Evolutionary conservation across 805 yeast genomes (phyloP).

Genomic region (Candida vartiovaarae): DNA sequence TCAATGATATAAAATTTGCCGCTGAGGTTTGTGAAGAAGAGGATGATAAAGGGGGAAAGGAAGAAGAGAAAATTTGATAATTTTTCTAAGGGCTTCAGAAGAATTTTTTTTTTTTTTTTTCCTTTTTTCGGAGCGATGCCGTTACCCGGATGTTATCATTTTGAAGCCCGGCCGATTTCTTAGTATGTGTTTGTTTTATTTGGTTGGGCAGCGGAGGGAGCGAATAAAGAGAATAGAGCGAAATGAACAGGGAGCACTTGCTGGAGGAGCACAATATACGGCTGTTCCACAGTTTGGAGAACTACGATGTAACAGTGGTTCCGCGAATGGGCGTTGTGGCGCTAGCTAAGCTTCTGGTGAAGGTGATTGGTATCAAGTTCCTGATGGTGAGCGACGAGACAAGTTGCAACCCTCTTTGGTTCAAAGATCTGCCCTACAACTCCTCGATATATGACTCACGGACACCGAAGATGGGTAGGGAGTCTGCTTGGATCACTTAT

Average conservation of each 20-base stretch:
- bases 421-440: not conserved
- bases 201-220: not conserved
- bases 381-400: conserved; percentile 1
- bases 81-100: not conserved
- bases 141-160: conserved; percentile 1
- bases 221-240: not conserved
- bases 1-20: not conserved
- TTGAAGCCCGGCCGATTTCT: not conserved
- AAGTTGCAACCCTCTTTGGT: not conserved
- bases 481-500: conserved; percentile 3
- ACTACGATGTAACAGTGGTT: not conserved
- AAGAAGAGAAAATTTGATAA: not conserved
- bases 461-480: not conserved
- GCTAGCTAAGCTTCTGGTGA: not conserved
- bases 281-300: not conserved
- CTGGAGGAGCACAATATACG: not conserved
- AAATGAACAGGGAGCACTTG: not conserved
- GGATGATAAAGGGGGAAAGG: not conserved
- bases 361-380: not conserved
- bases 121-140: not conserved
- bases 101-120: not conserved
- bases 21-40: not conserved
- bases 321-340: not conserved
- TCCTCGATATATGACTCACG: not conserved
- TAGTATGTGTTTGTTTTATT: not conserved